Evolutionary conservation across 129 eudicot species (phyloP), one percentile per base, ranked within the genome.

Genomic region (Lactuca saligna): DNA sequence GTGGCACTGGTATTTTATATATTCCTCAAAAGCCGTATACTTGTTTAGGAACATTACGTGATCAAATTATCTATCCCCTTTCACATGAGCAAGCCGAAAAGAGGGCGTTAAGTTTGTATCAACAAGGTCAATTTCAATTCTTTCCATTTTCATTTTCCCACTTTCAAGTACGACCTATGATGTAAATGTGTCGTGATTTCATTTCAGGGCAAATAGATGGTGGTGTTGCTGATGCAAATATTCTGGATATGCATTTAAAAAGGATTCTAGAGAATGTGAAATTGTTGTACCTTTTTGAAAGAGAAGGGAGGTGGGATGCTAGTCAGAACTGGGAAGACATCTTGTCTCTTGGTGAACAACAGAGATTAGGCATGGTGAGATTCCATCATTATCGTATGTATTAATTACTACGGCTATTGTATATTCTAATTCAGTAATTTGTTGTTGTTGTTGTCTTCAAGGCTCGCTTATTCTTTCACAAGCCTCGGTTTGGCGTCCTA

Each of bases 401-500:
- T 11, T 49, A 49, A 39, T 39, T 49, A 49, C 54, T 44, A 44
- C 7, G 1, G 0, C 5, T 35, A 35, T 11, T 44, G n/a, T 46
- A 46, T n/a, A n/a, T n/a, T n/a, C n/a, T n/a, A n/a, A n/a, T 11
- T 25, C 29, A n/a, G n/a, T 56, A 54, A 16, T 59, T 54, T 31
- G 1, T 56, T 25, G 29, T 2, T 25, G 29, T 25, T 25, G 29
- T 48, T 70, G 29, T 83, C 65, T 59, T 76, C 80, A 66, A 89
- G 98, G 99, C 99, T 63, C 97, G 98, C n/a, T 78, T 93, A 55
- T 93, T 93, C 85, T 93, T 93, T 67, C 99, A 93, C 86, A 93
- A 89, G 70, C 99, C 99, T 72, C 85, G 69, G 60, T 93, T 86
- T 72, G 99, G 88, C 15, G 76, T 89, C 86, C 99, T 93, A 44